Evolutionary conservation across 2,329 filamentous ascomycete species (phyloP).

Genomic region (Zalaria obscura): DNA sequence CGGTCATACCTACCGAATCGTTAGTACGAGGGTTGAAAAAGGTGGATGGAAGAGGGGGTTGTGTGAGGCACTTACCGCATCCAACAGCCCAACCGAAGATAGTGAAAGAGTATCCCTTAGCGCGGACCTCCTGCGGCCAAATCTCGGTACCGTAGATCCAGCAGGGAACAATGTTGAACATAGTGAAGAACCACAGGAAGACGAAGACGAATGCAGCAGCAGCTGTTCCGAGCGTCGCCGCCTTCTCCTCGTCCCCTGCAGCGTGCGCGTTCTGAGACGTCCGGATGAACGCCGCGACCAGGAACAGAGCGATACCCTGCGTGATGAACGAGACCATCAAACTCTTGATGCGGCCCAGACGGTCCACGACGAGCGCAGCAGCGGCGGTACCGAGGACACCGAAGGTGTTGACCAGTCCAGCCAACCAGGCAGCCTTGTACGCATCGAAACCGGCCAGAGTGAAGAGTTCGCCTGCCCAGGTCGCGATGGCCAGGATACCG

Average conservation of each 20-base stretch:
- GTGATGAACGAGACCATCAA: conserved; percentile 17
- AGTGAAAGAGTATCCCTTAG: conserved; percentile 5
- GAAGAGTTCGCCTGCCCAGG: conserved; percentile 13
- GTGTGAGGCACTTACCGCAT: conserved; percentile 1
- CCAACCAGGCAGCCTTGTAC: conserved; percentile 13
- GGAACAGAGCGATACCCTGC: conserved; percentile 15
- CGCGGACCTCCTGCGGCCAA: conserved; percentile 6
- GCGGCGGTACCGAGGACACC: conserved; percentile 13
- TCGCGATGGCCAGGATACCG: conserved; percentile 28
- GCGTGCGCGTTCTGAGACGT: conserved; percentile 6
- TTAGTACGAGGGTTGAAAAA: no score
- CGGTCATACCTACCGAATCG: conserved; percentile 5
- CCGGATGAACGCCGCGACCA: conserved; percentile 21
- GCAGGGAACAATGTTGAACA: conserved; percentile 21
- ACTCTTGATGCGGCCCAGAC: conserved; percentile 9
- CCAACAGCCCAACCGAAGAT: conserved; percentile 6
- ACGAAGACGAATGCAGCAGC: conserved; percentile 14
- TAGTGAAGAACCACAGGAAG: conserved; percentile 15
- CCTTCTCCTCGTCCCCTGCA: conserved; percentile 1
- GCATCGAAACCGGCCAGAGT: conserved; percentile 4
- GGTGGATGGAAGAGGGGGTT: no score
- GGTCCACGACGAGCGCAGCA: conserved; percentile 11
- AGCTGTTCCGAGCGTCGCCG: conserved; percentile 9
- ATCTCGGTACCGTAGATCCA: conserved; percentile 17
- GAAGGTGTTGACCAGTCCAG: conserved; percentile 12